Percentiles rank a stretch among this genome's conserved stretches.
Evolutionary conservation across 2,329 filamentous ascomycete genomes (phyloP).

Genomic region (Rhytidhysteron rufulum): DNA sequence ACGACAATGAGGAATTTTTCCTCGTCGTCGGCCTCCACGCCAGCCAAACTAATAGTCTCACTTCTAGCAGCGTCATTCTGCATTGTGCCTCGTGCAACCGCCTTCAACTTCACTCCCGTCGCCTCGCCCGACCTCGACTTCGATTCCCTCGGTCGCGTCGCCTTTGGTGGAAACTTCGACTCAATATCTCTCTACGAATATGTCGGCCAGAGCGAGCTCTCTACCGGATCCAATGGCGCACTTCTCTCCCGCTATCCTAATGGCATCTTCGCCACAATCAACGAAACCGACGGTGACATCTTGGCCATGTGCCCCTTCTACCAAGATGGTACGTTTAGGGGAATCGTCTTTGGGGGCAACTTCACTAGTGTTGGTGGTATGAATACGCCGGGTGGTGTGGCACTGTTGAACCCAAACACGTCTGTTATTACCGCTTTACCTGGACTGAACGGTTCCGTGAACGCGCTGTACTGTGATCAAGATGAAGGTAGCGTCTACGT

Average conservation of each 20-base stretch:
- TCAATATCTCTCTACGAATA: slow-evolving; percentile 89
- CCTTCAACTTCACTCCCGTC: slow-evolving; percentile 55
- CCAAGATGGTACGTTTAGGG: slow-evolving; percentile 62
- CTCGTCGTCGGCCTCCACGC: slow-evolving; percentile 35
- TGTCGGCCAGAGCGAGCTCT: slow-evolving; percentile 69
- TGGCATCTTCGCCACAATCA: slow-evolving; percentile 71
- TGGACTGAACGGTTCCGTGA: slow-evolving; percentile 81
- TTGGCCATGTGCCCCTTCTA: slow-evolving; percentile 81
- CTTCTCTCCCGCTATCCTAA: slow-evolving; percentile 81
- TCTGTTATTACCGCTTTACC: slow-evolving; percentile 67
- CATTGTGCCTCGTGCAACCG: slow-evolving; percentile 16
- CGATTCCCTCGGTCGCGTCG: slow-evolving; percentile 72
- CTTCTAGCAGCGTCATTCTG: slow-evolving; percentile 21
- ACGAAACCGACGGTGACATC: slow-evolving; percentile 78
- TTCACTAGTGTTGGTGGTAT: slow-evolving; percentile 84
- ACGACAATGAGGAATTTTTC: slow-evolving; percentile 34
- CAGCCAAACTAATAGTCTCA: slow-evolving; percentile 34
- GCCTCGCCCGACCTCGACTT: slow-evolving; percentile 70
- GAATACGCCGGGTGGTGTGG: slow-evolving; percentile 71
- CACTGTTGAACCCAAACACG: slow-evolving; percentile 72
- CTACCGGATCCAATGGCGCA: slow-evolving; percentile 69
- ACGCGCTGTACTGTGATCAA: slow-evolving; percentile 76
- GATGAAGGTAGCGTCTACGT: slow-evolving; percentile 79
- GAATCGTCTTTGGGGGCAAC: slow-evolving; percentile 85
- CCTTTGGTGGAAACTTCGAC: slow-evolving; percentile 83